A percentile compares a stretch with the other conserved stretches of the same genome.
phyloP scores from a whole-genome alignment of 1,284 basidiomycete species.

The Porodaedalea pini region DNA sequence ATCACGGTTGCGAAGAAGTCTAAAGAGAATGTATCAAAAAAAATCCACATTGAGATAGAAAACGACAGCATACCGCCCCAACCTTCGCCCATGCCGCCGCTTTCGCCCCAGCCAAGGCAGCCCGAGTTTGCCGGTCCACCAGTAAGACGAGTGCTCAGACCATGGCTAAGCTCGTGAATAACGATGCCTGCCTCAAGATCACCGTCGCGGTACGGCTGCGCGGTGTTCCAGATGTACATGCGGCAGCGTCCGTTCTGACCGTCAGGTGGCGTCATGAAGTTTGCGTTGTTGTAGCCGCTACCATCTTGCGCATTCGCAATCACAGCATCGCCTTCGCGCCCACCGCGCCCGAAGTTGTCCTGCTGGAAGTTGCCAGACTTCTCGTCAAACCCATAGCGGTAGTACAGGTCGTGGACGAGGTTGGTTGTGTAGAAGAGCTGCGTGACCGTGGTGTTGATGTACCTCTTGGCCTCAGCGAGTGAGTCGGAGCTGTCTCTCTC shows the following conservation, averaged over 20 bases:
- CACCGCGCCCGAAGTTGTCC: constrained; percentile 90
- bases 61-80: constrained; percentile 61
- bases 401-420: constrained; percentile 74
- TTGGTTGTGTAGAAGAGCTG: constrained; percentile 95
- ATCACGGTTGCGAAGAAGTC: constrained; percentile 86
- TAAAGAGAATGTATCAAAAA: constrained; percentile 26
- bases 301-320: constrained; percentile 95
- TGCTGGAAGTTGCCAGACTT: constrained; percentile 95
- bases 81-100: constrained; percentile 95
- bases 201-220: constrained; percentile 86
- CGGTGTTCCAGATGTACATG: constrained; percentile 96
- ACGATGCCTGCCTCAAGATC: constrained; percentile 94
- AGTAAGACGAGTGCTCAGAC: constrained; percentile 89
- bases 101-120: constrained; percentile 93
- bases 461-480: constrained; percentile 66
- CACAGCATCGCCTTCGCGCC: constrained; percentile 83
- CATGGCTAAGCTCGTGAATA: constrained; percentile 87
- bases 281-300: constrained; percentile 86
- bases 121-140: constrained; percentile 92
- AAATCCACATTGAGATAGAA: neutral
- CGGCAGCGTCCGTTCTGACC: constrained; percentile 84
- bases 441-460: constrained; percentile 82
- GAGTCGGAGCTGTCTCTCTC: constrained; percentile 47
- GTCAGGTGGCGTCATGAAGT: constrained; percentile 80
- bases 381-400: constrained; percentile 85